Percentiles rank a stretch among this genome's conserved stretches.
These are phyloP conservation scores for Ophiobolus disseminans DNA, from an alignment of 2,329 filamentous ascomycete species.

Conservation along the genomic window DNA sequence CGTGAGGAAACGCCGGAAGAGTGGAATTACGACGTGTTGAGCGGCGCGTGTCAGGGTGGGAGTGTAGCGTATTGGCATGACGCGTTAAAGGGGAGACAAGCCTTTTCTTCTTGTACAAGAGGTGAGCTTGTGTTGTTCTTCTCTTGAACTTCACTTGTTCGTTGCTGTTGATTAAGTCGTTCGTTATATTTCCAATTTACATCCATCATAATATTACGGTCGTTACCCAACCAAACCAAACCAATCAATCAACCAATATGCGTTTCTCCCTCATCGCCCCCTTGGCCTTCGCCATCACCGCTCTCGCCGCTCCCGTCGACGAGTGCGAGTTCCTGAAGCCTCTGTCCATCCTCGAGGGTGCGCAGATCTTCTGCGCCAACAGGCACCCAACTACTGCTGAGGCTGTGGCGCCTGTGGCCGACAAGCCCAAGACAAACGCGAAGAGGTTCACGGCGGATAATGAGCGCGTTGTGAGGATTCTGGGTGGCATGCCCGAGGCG, in stretches of 20 bases:
- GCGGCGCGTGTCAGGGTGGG: not conserved
- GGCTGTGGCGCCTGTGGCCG: not conserved
- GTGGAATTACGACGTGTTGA: not conserved
- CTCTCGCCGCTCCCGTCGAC: not conserved
- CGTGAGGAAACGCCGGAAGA: not conserved
- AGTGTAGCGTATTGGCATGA: conserved; percentile 3
- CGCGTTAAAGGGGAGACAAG: conserved; percentile 1
- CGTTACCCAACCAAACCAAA: not conserved
- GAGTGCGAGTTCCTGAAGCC: conserved; percentile 2
- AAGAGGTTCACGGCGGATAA: conserved; percentile 4
- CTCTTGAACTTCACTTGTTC: not conserved
- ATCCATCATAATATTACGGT: not conserved
- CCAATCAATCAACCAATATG: not conserved
- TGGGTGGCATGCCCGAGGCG: not conserved
- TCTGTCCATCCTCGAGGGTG: not conserved
- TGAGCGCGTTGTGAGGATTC: conserved; percentile 1
- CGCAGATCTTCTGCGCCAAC: conserved; percentile 1
- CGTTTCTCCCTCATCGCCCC: not conserved
- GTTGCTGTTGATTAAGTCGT: not conserved
- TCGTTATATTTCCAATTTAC: not conserved
- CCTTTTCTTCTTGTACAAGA: not conserved
- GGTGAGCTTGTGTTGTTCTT: not conserved
- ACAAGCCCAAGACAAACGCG: not conserved
- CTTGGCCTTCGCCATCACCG: not conserved
- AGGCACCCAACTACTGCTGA: not conserved